phyloP scores from a whole-genome alignment of 2,329 filamentous ascomycete species.

The Fusarium haematococcum region DNA sequence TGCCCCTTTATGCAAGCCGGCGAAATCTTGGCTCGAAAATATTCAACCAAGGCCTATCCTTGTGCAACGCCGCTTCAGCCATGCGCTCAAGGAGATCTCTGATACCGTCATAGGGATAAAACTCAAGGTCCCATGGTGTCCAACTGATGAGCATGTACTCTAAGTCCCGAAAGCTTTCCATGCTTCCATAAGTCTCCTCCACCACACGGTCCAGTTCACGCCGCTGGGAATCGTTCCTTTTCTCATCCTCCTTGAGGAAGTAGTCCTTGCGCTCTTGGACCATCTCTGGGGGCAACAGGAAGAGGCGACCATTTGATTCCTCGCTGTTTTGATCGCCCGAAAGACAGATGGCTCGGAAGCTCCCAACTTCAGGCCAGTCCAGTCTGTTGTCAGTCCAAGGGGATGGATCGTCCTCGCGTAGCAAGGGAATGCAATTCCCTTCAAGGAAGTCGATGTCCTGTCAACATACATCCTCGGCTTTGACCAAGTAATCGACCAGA shows the following conservation, averaged over 20 bases:
- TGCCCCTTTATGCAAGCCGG: not conserved
- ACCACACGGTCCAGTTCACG: not conserved
- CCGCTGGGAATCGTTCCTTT: not conserved
- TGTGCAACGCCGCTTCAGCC: conserved; percentile 5
- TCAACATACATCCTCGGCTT: not conserved
- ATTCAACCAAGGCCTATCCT: conserved; percentile 1
- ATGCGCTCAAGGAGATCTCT: conserved; percentile 1
- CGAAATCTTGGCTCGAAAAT: conserved; percentile 11
- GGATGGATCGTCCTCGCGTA: not conserved
- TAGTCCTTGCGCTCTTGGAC: conserved; percentile 1
- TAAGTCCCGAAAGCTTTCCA: not conserved
- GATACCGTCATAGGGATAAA: conserved; percentile 2
- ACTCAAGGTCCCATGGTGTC: conserved; percentile 1
- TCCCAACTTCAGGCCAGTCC: not conserved
- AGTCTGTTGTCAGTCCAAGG: not conserved
- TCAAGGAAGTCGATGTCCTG: conserved; percentile 1
- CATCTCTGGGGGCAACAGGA: not conserved
- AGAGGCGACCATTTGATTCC: not conserved
- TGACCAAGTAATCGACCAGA: conserved; percentile 4
- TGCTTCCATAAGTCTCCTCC: conserved; percentile 7
- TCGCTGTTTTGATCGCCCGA: not conserved
- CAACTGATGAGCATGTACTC: conserved; percentile 5
- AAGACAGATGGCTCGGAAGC: not conserved
- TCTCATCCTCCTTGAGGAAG: conserved; percentile 7
- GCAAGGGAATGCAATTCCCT: not conserved